Evolutionary conservation across 2,329 filamentous ascomycete species (phyloP), one percentile per base, ranked within the genome.

Genomic region (Beauveria sp.): DNA sequence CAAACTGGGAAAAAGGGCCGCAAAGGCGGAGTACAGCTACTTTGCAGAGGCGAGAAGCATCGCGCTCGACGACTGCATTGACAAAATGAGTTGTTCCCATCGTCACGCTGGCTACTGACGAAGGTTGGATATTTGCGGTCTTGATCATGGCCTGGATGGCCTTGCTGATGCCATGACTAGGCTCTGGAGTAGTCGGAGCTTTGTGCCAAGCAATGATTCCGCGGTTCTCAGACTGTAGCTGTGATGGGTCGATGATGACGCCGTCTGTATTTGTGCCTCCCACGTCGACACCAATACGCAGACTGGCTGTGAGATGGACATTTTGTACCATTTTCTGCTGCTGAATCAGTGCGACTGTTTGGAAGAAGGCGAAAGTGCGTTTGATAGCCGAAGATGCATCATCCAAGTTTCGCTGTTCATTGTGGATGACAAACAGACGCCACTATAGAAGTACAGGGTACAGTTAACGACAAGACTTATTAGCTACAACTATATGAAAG

Each of bases 31-130:
- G 66, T 2, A 85, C 81, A 2, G 81, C 83, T 5, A 85, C 81
- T 5, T 70, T 73, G 16, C 77, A 75, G 3, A 85, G 69, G 2
- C 79, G 75, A 1, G 74, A 67, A 8, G 72, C 73, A 63, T 85
- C 81, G 49, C 78, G 73, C 67, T 85, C 81, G 1, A 85, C 74
- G 3, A 85, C 79, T 9, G 82, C 82, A 63, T 85, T 86, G 66
- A 85, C 76, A 65, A 85, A 85, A 63, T 85, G 81, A 0, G 82
- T 85, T 1, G 79, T 82, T 58, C 81, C 81, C 63, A 83, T 81
- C 2, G 79, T 80, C 16, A 83, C 76, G 63, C 77, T 78, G 16
- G 77, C 75, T 20, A 83, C 72, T 6, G 75, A 68, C 0, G 69
- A 66, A 0, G 75, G 72, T 46, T 67, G 63, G 40, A 77, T 69